Evolutionary conservation across 371 early-diverging fungal genomes (phyloP).

Genomic region (Saksenaea vasiformis): DNA sequence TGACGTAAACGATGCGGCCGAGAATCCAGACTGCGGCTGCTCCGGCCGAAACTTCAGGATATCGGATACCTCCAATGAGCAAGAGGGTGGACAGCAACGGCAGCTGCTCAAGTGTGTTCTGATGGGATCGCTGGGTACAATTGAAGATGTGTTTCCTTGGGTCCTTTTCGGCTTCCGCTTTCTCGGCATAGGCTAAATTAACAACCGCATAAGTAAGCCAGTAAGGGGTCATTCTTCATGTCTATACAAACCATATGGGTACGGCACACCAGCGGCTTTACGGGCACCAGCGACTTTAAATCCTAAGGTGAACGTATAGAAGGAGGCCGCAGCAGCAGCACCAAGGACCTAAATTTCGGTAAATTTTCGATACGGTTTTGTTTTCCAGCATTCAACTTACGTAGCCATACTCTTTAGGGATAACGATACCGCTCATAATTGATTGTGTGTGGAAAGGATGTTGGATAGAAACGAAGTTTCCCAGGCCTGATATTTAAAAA

Average conservation of each 20-base stretch:
- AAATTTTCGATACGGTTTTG: background rate
- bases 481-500: too few relatives aligned
- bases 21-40: constrained; percentile 51
- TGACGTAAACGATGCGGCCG: constrained; percentile 49
- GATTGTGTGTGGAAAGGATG: too few relatives aligned
- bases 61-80: constrained; percentile 48
- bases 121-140: constrained; percentile 75
- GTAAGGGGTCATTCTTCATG: too few relatives aligned
- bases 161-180: constrained; percentile 58
- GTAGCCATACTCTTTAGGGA: constrained; percentile 52
- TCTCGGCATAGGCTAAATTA: constrained; percentile 57
- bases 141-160: constrained; percentile 63
- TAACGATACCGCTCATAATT: constrained; percentile 29
- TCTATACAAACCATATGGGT: constrained; percentile 52
- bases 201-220: background rate
- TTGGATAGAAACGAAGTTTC: too few relatives aligned
- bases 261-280: constrained; percentile 57
- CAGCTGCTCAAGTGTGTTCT: constrained; percentile 43
- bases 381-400: background rate
- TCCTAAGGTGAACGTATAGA: background rate
- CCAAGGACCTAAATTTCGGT: constrained; percentile 14
- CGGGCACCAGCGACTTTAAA: constrained; percentile 32
- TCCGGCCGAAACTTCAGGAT: constrained; percentile 55
- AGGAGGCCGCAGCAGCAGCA: background rate
- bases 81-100: constrained; percentile 40